Percentiles rank a stretch among this genome's conserved stretches.
These are phyloP conservation scores for Debaryomyces sp. DNA, from an alignment of 1,139 yeast species.

Conservation along the genomic window DNA sequence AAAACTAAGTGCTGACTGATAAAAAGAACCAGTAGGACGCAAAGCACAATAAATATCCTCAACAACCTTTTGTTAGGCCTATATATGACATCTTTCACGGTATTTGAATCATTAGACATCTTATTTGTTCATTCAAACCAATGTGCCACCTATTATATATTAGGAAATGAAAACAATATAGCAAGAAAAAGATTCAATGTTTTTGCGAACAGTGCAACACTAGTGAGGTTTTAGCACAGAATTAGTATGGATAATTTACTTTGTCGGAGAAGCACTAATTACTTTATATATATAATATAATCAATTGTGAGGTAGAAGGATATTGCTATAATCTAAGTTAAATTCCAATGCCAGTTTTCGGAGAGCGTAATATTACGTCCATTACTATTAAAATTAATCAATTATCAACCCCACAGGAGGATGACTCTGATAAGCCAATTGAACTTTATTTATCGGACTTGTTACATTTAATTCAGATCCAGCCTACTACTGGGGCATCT, in stretches of 20 bases:
- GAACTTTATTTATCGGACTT: constrained; percentile 44
- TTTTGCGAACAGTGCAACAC: background rate
- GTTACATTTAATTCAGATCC: constrained; percentile 42
- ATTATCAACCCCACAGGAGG: constrained; percentile 36
- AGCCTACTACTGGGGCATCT: constrained; percentile 50
- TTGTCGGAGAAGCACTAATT: background rate
- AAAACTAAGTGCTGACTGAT: background rate
- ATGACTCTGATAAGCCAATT: constrained; percentile 33
- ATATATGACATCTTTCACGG: background rate
- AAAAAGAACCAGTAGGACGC: background rate
- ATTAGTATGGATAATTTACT: background rate
- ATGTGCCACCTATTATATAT: background rate
- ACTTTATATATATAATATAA: background rate
- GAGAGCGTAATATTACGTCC: constrained; percentile 44
- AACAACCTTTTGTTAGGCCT: constrained; percentile 3
- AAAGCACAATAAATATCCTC: background rate
- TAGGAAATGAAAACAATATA: background rate
- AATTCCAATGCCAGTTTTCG: constrained; percentile 42
- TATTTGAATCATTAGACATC: background rate
- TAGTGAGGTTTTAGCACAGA: background rate
- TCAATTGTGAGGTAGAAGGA: background rate
- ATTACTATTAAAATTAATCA: constrained; percentile 50
- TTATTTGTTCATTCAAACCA: background rate
- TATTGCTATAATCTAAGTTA: background rate
- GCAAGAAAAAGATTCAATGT: background rate